Evolutionary conservation across 164 flowering plant species (phyloP), one percentile per base, ranked within the genome.

Genomic region (Piper longum): DNA sequence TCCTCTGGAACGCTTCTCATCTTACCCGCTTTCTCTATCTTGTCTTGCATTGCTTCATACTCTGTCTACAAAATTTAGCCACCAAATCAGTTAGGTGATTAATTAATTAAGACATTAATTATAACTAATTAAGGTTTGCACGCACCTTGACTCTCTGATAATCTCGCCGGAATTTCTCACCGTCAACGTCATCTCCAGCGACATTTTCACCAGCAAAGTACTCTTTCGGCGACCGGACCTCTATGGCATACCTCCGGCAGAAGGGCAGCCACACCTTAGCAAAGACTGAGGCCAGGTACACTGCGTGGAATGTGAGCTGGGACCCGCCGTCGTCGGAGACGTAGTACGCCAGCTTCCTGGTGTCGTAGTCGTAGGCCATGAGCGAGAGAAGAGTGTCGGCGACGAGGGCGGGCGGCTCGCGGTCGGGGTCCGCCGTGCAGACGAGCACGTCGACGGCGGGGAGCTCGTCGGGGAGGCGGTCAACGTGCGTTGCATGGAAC

Each of bases 291-390:
- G 76, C 76, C 54, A 51, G 68, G 41, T 64, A 70, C 2, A 54
- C 66, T 0, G 73, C 76, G 52, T 73, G 71, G 57, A 73, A 73
- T 2, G 73, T 73, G 64, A 73, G 54, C 58, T 73, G 71, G 2
- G 76, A 73, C 6, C 73, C 73, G 48, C 76, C 76, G 18, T 73
- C 76, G 40, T 73, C 76, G 6, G 76, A 73, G 9, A 73, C 45
- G 54, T 70, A 73, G 54, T 40, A 73, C 16, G 76, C 68, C 0
- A 73, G 64, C 63, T 73, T 73, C 17, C 64, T 41, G 4, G 43
- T 65, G n/a, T 67, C 70, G 17, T 73, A 73, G 40, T 73, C 71
- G 18, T 73, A 73, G 4, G 73, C 67, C 76, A 73, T 69, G 56
- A 73, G 62, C 4, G 76, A 73, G 3, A 73, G 61, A 2, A 73